A percentile compares a stretch with the other conserved stretches of the same genome.
These are phyloP conservation scores for Fusarium foetens DNA, from an alignment of 2,329 filamentous ascomycete species.

Conservation along the genomic window DNA sequence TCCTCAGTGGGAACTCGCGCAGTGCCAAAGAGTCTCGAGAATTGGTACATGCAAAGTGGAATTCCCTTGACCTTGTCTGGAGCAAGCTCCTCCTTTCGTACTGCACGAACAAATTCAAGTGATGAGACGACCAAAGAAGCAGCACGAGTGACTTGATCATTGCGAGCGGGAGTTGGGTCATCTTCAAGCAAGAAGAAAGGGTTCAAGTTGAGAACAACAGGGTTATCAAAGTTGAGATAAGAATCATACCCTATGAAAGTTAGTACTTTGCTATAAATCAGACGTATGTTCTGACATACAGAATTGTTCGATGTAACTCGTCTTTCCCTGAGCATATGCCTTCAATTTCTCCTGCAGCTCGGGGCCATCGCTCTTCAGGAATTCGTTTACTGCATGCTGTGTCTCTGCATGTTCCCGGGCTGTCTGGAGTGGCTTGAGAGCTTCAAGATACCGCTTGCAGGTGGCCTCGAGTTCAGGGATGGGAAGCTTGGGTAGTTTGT, in stretches of 20 bases:
- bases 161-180: slow-evolving; percentile 93
- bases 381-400: slow-evolving; percentile 81
- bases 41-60: slow-evolving; percentile 98
- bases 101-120: slow-evolving; percentile 90
- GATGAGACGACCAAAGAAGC: slow-evolving; percentile 92
- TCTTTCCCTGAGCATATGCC: slow-evolving; percentile 88
- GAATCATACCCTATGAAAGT: slow-evolving; percentile 87
- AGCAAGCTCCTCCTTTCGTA: slow-evolving; percentile 90
- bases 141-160: slow-evolving; percentile 95
- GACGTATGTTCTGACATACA: slow-evolving; percentile 64
- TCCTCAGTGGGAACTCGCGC: slow-evolving; percentile 93
- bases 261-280: background rate
- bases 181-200: slow-evolving; percentile 98
- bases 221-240: slow-evolving; percentile 97
- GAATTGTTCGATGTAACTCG: slow-evolving; percentile 98
- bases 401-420: slow-evolving; percentile 86
- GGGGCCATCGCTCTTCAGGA: slow-evolving; percentile 82
- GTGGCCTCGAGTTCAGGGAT: slow-evolving; percentile 88
- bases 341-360: slow-evolving; percentile 89
- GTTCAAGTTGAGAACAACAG: slow-evolving; percentile 96
- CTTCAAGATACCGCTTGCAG: slow-evolving; percentile 80
- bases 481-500: slow-evolving; percentile 88
- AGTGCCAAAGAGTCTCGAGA: slow-evolving; percentile 93
- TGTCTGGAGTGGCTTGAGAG: slow-evolving; percentile 83
- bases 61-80: slow-evolving; percentile 86